Base-by-base conservation (phyloP, 306 rosid genomes). In the Cucurbita argyrosperma region DNA sequence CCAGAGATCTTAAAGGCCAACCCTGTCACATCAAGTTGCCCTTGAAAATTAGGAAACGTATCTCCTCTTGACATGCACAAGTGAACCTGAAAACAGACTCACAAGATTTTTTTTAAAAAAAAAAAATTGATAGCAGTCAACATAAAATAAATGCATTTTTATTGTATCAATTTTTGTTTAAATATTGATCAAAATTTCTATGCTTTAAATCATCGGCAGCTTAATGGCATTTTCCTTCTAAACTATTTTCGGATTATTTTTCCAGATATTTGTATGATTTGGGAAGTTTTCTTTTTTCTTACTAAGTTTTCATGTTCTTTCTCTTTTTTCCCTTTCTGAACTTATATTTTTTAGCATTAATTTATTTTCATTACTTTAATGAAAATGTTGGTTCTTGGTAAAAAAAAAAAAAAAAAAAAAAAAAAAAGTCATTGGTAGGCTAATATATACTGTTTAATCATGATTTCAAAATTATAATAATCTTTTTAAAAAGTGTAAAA, bases 1-100 rank as follows among this genome's bases (percentile, higher is more conserved):
- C 82, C 90, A 76, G 65, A 79, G 80, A 87, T 79, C 78, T 86
- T 91, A 85, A 94, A 94, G 78, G 86, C 88, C 90, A 89, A 76
- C 70, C 95, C 97, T 0, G 79, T 87, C 80, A 89, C 87, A 19
- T 94, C 91, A 84, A 90, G 92, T 79, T 86, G 98, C 79, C 98
- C 98, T 47, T 94, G 88, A 79, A 89, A 84, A 81, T 90, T 90
- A 43, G 96, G 96, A 83, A 94, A 94, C 56, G 83, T 80, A 83
- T 90, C 98, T 82, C 90, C 96, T 57, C 79, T 83, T 68, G 97
- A 89, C 98, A 94, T 76, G 88, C 96, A 89, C 81, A 93, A 58
- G 80, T 90, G 97, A 85, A 93, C 92, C 98, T 93, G 84, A 59
- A 75, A 78, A 77, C 69, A 76, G 18, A 72, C 53, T 42, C 50